phyloP scores from a whole-genome alignment of 1,139 yeast genomes.

The Blastobotrys malaysiensis region DNA sequence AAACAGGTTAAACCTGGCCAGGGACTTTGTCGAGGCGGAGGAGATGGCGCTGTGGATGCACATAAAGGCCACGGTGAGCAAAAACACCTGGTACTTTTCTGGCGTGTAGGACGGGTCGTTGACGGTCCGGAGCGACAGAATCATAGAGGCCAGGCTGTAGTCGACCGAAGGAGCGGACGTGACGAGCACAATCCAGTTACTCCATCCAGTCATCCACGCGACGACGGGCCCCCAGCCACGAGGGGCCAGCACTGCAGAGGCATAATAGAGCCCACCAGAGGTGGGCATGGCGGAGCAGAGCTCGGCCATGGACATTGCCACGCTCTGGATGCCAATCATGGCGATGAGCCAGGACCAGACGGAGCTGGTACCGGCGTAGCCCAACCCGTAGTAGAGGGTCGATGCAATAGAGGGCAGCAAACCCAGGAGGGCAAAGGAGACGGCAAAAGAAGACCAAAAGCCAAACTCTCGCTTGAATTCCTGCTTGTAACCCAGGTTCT shows the following conservation, averaged over 20 bases:
- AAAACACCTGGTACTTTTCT: slow-evolving; percentile 47
- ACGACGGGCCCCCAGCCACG: slow-evolving; percentile 38
- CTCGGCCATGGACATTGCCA: slow-evolving; percentile 49
- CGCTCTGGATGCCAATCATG: slow-evolving; percentile 44
- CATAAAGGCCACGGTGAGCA: slow-evolving; percentile 49
- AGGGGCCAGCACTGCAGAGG: slow-evolving; percentile 50
- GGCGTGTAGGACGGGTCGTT: slow-evolving; percentile 37
- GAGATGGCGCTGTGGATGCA: slow-evolving; percentile 40
- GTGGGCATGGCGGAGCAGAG: slow-evolving; percentile 60
- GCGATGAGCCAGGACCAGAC: slow-evolving; percentile 61
- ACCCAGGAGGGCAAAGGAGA: slow-evolving; percentile 65
- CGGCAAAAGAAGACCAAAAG: slow-evolving; percentile 56
- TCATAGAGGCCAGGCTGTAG: slow-evolving; percentile 56
- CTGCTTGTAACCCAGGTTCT: slow-evolving; percentile 64
- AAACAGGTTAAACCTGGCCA: slow-evolving; percentile 49
- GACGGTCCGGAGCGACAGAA: slow-evolving; percentile 46
- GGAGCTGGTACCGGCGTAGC: slow-evolving; percentile 56
- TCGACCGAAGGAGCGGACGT: slow-evolving; percentile 62
- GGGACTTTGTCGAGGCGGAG: slow-evolving; percentile 46
- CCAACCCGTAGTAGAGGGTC: slow-evolving; percentile 37
- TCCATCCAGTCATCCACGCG: slow-evolving; percentile 48
- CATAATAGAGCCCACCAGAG: slow-evolving; percentile 60
- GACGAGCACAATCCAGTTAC: slow-evolving; percentile 52
- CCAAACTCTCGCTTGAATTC: slow-evolving; percentile 62
- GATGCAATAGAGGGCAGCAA: slow-evolving; percentile 56